Base-by-base conservation (phyloP, 164 flowering plant genomes). In the Protea cynaroides region DNA sequence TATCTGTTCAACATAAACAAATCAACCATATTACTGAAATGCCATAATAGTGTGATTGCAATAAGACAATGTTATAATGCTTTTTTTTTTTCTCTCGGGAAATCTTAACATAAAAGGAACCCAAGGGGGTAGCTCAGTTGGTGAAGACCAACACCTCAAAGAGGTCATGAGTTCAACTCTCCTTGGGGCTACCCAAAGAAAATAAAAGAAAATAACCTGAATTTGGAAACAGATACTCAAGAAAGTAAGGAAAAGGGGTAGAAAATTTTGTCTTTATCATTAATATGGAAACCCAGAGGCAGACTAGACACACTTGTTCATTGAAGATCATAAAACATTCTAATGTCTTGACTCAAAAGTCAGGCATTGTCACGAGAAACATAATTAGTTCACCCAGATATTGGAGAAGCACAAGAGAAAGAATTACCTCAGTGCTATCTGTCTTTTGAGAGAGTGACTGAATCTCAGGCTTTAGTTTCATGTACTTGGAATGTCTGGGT, bases 371-470 rank as follows among this genome's bases (percentile, higher is more conserved):
- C 46, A 29, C 15, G 43, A 19, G 43, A 63, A 37, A 15, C 22
- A 23, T 15, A 37, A 37, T n/a, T 9, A n/a, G 15, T n/a, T 15
- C 29, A 12, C 51, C 14, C 34, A 60, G 52, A 34, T n/a, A n/a
- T n/a, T n/a, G n/a, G 43, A 22, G 8, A 37, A 56, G 58, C 25
- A 50, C 21, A 60, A 8, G 22, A 23, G 29, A 8, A 58, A 22
- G 63, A 55, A 12, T 19, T 81, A 89, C 93, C 88, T 83, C 67
- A 47, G 65, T 60, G 63, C 61, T 56, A 71, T 38, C 49, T 15
- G 64, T 62, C 58, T 71, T 80, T 36, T 63, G 65, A 43, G 76
- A 70, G 64, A 57, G n/a, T 44, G 68, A 8, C 46, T 72, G 71
- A 69, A 66, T 63, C 50, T 77, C 80, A 65, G 74, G 61, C 70